Conservation (phyloP, 805 yeast species). For the Cyberlindnera mississippiensis region DNA sequence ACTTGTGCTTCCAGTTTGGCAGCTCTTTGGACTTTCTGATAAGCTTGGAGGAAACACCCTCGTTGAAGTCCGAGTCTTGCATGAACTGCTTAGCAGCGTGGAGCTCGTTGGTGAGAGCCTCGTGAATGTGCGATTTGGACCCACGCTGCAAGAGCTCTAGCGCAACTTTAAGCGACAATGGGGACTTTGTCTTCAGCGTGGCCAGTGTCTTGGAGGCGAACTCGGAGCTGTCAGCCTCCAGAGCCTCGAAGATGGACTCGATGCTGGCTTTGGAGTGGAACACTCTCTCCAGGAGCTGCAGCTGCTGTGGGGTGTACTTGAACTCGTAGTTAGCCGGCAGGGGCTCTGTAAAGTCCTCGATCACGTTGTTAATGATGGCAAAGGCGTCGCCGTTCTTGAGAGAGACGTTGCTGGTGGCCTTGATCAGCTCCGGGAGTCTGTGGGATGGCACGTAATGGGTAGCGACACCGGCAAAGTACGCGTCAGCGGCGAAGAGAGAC, state of each 20-base stretch:
- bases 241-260: slow-evolving; percentile 44
- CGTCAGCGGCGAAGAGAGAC: slow-evolving; percentile 70
- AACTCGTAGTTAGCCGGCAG: slow-evolving; percentile 61
- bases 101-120: slow-evolving; percentile 71
- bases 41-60: slow-evolving; percentile 61
- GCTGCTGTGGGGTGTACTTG: slow-evolving; percentile 50
- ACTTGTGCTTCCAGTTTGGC: slow-evolving; percentile 48
- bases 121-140: slow-evolving; percentile 49
- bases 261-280: slow-evolving; percentile 48
- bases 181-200: slow-evolving; percentile 63
- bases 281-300: slow-evolving; percentile 62
- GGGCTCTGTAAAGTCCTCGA: slow-evolving; percentile 74
- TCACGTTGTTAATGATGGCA: slow-evolving; percentile 57
- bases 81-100: slow-evolving; percentile 74
- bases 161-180: slow-evolving; percentile 72
- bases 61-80: slow-evolving; percentile 59
- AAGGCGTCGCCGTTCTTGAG: slow-evolving; percentile 28
- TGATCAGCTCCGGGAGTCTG: slow-evolving; percentile 56
- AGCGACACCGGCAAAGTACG: slow-evolving; percentile 79
- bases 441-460: slow-evolving; percentile 81
- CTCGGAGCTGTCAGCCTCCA: slow-evolving; percentile 49
- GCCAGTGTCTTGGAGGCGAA: slow-evolving; percentile 61
- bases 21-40: slow-evolving; percentile 54
- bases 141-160: slow-evolving; percentile 65
- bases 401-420: slow-evolving; percentile 49